Evolutionary conservation across 441 rosid species (phyloP), one percentile per base, ranked within the genome.

Genomic region (Brassica balearica): DNA sequence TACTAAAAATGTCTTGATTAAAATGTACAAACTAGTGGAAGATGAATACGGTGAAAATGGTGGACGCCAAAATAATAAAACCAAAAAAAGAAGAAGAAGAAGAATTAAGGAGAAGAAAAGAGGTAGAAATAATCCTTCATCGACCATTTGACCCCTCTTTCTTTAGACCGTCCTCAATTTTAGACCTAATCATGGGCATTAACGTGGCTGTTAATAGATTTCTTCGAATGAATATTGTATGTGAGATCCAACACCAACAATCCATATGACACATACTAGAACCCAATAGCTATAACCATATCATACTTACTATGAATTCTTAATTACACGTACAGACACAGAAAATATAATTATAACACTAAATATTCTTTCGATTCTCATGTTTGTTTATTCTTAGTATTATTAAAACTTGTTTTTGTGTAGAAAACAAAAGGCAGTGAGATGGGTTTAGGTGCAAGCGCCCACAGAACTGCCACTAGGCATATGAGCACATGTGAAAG

Each of bases 401-500:
- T 62, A 27, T 62, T 27, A 62, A 29, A 61, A 62, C 68, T 64
- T 22, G 5, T 64, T 20, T n/a, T 36, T 59, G 53, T 20, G 5
- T 58, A 6, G 25, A 9, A 61, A 41, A 56, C 32, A 20, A 61
- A 38, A 59, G 1, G 4, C 36, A 71, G 53, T 71, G 14, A 58
- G 8, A 59, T 70, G 55, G n/a, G 19, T 71, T 73, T 59, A 43
- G 25, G 22, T 27, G 46, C 43, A 29, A 32, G 62, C 71, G 55
- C 71, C 71, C 15, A 74, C 64, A 65, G 71, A 34, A 19, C 23
- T 58, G 66, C 22, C 55, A 10, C 14, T 34, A 46, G 22, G 55
- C 66, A 60, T 14, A 38, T 72, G 38, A 65, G 63, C 71, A 73
- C 64, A 64, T 65, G 77, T 7, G 5, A 15, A 51, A 73, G 51